Conservation (phyloP, 176 grass and related monocot species). For the Avena insularis region DNA sequence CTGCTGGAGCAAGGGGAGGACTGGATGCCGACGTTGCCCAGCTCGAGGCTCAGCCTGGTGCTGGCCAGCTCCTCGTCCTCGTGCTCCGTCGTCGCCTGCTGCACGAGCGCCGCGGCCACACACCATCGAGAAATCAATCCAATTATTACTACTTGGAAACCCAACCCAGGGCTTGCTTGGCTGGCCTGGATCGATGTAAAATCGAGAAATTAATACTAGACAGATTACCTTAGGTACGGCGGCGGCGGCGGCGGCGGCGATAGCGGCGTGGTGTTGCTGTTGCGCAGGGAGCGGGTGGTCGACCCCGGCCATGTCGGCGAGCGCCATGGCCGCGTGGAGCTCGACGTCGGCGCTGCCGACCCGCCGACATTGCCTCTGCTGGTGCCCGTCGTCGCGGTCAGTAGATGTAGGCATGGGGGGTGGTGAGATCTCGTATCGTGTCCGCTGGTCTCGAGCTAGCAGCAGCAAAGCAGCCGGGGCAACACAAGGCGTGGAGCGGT, state of each 20-base stretch:
- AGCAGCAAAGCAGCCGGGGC: too few species aligned
- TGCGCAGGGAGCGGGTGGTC: background rate
- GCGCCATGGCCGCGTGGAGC: constrained; percentile 74
- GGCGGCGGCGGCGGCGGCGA: background rate
- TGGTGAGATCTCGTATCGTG: background rate
- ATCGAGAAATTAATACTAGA: background rate
- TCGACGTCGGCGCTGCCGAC: constrained; percentile 62
- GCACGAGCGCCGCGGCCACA: background rate
- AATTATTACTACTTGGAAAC: background rate
- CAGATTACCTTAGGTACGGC: background rate
- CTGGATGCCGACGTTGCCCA: constrained; percentile 59
- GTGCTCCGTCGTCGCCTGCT: background rate
- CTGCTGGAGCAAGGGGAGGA: constrained; percentile 45
- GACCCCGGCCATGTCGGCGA: constrained; percentile 64
- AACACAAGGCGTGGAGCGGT: background rate
- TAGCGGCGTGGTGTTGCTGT: background rate
- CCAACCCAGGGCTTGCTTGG: background rate
- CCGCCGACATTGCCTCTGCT: constrained; percentile 48
- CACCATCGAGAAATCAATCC: constrained; percentile 11
- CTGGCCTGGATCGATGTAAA: background rate
- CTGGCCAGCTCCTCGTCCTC: constrained; percentile 44
- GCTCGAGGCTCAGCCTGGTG: constrained; percentile 55
- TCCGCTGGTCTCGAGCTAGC: background rate
- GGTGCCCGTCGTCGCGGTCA: constrained; percentile 45
- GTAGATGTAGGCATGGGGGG: constrained; percentile 33